Evolutionary conservation across 1,284 basidiomycete genomes (phyloP).

Genomic region (Moniliophthora roreri): DNA sequence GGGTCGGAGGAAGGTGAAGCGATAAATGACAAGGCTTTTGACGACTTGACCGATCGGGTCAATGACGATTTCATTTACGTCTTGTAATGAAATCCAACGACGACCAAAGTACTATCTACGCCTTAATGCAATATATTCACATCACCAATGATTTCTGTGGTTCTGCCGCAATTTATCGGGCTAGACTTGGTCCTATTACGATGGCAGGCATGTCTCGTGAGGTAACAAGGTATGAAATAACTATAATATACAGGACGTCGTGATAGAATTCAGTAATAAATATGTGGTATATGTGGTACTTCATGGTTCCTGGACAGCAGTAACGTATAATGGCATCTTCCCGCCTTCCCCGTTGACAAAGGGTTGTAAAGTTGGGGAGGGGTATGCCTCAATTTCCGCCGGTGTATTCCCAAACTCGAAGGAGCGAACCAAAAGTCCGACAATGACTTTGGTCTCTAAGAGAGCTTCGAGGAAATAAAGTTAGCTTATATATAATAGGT

Average conservation of each 20-base stretch:
- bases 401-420: conserved; percentile 37
- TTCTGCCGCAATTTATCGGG: too few species aligned
- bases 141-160: too few species aligned
- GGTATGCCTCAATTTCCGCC: conserved; percentile 27
- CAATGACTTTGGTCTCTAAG: conserved; percentile 39
- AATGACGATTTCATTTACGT: conserved; percentile 50
- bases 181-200: too few species aligned
- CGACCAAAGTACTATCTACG: too few species aligned
- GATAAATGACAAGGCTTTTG: conserved; percentile 39
- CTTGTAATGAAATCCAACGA: conserved; percentile 21
- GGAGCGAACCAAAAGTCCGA: conserved; percentile 34
- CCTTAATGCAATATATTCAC: too few species aligned
- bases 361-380: conserved; percentile 37
- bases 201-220: too few species aligned
- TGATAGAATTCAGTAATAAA: too few species aligned
- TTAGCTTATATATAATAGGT: background rate
- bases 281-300: background rate
- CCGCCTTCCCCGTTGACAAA: conserved; percentile 31
- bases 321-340: conserved; percentile 19
- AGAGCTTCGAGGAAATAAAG: conserved; percentile 24
- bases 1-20: conserved; percentile 20
- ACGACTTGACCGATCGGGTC: conserved; percentile 42
- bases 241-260: too few species aligned
- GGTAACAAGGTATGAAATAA: too few species aligned
- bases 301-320: background rate